Evolutionary conservation across 108 stramenopile genomes (phyloP), one percentile per base, ranked within the genome.

Genomic region (Nannochloropsis granulata): DNA sequence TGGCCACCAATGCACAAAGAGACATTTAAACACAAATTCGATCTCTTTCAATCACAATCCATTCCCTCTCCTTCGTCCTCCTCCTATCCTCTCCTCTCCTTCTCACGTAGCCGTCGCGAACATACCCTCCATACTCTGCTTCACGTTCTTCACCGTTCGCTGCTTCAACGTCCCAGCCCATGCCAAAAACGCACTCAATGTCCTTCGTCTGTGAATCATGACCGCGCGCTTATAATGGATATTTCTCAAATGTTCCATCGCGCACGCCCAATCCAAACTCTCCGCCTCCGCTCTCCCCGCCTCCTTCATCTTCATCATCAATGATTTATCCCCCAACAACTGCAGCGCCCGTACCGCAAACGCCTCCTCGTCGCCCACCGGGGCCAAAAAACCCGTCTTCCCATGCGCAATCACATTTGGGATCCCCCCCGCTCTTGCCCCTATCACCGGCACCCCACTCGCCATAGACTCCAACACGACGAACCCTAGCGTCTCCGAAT

Each of bases 381-480:
- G 25, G 23, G 84, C 88, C 79, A 96, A 85, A 88, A 87, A 94
- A 43, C 93, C 93, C 13, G 92, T 94, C 86, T 86, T 90, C 24
- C 85, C 93, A 80, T 95, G 86, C 12, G 88, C 87, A 43, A 95
- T 92, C 80, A 94, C 84, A 82, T 93, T 89, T 44, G 93, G 92
- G 78, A 95, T 93, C n/a, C 44, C 95, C 87, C 93, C 96, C 5
- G 93, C 93, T 13, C 78, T 82, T 78, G 87, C 90, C n/a, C 92
- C 95, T 23, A 95, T 92, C 43, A 95, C 85, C 9, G 95, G 94
- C 78, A 95, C 86, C 44, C 95, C 95, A 46, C 92, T 92, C 14
- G 95, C 93, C 79, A 93, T 92, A 1, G 95, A 93, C 86, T 95
- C 95, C 78, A 95, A 83, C 71, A 93, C 93, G 43, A 95, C 95